Evolutionary conservation across 139 green algal genomes (phyloP), one percentile per base, ranked within the genome.

Genomic region (Pleodorina starrii): DNA sequence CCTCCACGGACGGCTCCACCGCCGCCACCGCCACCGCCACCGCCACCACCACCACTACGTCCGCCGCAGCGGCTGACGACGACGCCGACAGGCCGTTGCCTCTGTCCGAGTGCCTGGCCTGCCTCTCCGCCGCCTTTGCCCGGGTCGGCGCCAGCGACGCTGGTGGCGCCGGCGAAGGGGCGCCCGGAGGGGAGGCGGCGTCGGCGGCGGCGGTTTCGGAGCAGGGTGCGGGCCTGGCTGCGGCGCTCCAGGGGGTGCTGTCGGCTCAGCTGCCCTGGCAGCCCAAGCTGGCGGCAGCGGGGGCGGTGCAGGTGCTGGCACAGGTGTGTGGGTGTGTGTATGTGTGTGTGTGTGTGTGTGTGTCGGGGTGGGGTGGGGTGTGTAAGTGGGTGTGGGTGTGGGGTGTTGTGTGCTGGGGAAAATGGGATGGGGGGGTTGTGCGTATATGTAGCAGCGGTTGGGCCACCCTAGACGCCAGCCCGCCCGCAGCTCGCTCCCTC

Each of bases 81-180:
- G 63, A 63, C 19, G 9, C 7, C 11, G 63, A 74, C 43, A n/a
- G 44, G 21, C 87, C 87, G 5, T 66, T 91, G 29, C 87, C 87
- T 0, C 66, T 91, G 16, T 25, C 60, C 7, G 87, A 91, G 43
- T 46, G 32, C 36, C 46, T 91, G 27, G 5, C 35, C 16, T 91
- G 87, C 79, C 78, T 91, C 25, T 73, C 77, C 1, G 78, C 51
- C 23, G 87, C 76, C 17, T 88, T 88, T 29, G n/a, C 48, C 2
- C 36, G 66, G 7, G 60, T 86, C 35, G 79, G 86, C 35, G 32
- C 11, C 1, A 36, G 44, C 7, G 54, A 25, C 72, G 40, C 21
- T n/a, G n/a, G n/a, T n/a, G n/a, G n/a, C 54, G 32, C 23, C n/a
- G n/a, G 68, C 42, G 14, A 38, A 38, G 29, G 46, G 21, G 48